Base-by-base conservation (phyloP, 2,329 filamentous ascomycete genomes). In the Tolypocladium pustulatum region DNA sequence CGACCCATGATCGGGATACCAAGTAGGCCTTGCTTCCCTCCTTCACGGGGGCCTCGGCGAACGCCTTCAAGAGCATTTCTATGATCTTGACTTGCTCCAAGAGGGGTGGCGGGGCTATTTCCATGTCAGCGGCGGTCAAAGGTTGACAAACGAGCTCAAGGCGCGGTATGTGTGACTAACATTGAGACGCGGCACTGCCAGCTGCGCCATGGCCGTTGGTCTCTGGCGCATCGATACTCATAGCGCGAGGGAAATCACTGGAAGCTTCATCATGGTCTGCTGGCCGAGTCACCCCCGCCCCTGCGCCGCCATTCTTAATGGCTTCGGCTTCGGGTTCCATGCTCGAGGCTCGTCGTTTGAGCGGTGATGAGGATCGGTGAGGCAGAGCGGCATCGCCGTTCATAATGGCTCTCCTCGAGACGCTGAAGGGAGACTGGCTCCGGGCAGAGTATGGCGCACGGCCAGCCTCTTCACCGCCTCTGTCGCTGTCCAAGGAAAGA, bases 1-100 rank as follows among this genome's bases (percentile, higher is more conserved):
- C 79, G 38, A 97, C 79, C 94, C 94, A 97, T 60, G 80, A 79
- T 56, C 81, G 82, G 1, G 92, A 95, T 5, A 97, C 83, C 25
- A 96, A 74, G 66, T 87, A 96, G 17, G 87, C 89, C 58, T 84
- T 81, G 60, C 89, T 83, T n/a, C 87, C 87, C 61, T 92, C 89
- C 60, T 83, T 73, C n/a, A 86, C 71, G 9, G 82, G 78, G 0
- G 70, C 69, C 54, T 80, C 77, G n/a, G 73, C 71, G 54, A 79
- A 79, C 13, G 81, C 78, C 62, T 80, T 74, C 32, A 82, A 71
- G 32, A 92, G 73, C 37, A 79, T 78, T 65, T 83, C 81, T 56
- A 97, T 90, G 41, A 84, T 84, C 59, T 81, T 82, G 60, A 96
- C 85, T 71, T 97, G 93, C 59, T 81, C 77, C 38, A 68, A 64